These are phyloP conservation scores for Serpula lacrymans DNA, from an alignment of 768 basidiomycete genomes.

Conservation along the genomic window DNA sequence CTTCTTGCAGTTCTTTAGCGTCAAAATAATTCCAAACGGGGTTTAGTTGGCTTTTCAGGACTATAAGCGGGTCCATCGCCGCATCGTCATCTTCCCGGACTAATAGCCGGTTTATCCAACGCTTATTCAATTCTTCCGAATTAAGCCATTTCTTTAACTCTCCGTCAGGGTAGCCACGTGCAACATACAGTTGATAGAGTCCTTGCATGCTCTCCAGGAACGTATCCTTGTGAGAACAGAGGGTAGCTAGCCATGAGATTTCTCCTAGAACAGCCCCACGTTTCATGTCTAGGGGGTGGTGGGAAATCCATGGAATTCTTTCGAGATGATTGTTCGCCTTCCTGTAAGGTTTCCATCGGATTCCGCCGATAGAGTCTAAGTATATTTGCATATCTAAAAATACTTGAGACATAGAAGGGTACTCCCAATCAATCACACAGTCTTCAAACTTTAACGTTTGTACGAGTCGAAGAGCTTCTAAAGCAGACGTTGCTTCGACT, in stretches of 20 bases:
- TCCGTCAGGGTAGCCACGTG: conserved; percentile 26
- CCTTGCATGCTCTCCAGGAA: no score
- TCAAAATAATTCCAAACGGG: conserved; percentile 32
- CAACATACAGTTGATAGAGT: conserved; percentile 27
- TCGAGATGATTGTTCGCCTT: conserved; percentile 21
- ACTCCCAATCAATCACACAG: conserved; percentile 12
- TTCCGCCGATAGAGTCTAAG: no score
- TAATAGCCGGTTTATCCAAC: conserved; percentile 25
- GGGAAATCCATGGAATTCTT: conserved; percentile 24
- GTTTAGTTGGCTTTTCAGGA: conserved; percentile 30
- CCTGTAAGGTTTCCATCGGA: no score
- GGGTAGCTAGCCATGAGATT: conserved; percentile 13
- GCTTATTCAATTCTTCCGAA: conserved; percentile 18
- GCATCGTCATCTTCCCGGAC: conserved; percentile 2
- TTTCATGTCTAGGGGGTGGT: conserved; percentile 19
- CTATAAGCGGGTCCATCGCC: no score
- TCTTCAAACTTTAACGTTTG: conserved; percentile 10
- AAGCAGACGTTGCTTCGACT: conserved; percentile 1
- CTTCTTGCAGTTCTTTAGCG: conserved; percentile 26
- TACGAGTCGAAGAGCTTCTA: no score
- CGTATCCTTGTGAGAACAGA: no score
- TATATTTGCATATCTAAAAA: no score
- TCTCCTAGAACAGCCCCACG: conserved; percentile 22
- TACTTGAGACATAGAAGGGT: no score
- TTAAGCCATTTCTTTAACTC: conserved; percentile 21